These are phyloP conservation scores for Fusarium siculi DNA, from an alignment of 2,329 filamentous ascomycete species.

Conservation along the genomic window DNA sequence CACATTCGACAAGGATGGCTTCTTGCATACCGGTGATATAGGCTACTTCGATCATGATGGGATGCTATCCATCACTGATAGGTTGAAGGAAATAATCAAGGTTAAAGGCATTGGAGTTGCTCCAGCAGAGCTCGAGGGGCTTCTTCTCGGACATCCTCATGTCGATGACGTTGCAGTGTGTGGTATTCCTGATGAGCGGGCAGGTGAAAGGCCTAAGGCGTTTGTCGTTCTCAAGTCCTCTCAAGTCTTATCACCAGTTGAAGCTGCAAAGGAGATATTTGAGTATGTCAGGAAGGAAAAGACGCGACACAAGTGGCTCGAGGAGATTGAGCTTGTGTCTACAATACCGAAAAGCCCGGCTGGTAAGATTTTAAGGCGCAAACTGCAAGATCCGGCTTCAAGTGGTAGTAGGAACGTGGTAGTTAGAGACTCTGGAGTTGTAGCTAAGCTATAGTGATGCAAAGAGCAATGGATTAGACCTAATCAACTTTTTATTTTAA, in stretches of 20 bases:
- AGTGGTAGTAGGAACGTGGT: neutral
- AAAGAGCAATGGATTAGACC: rapidly evolving
- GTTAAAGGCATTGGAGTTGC: constrained; percentile 11
- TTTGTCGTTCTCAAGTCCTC: neutral
- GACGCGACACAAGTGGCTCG: constrained; percentile 2
- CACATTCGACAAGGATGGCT: neutral
- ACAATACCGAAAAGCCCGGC: neutral
- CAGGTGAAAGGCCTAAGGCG: neutral
- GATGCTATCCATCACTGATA: neutral
- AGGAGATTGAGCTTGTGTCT: constrained; percentile 8
- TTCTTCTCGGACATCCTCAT: neutral
- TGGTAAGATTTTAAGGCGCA: constrained; percentile 2
- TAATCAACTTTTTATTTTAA: no score
- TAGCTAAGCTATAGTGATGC: neutral
- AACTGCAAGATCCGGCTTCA: neutral
- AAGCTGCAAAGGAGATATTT: neutral
- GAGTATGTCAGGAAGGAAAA: neutral
- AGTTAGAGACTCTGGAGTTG: neutral
- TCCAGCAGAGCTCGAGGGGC: constrained; percentile 1
- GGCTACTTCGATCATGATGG: neutral
- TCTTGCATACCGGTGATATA: constrained; percentile 2
- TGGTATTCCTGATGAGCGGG: neutral
- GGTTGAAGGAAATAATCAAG: constrained; percentile 20
- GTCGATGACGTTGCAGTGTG: neutral
- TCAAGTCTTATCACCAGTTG: neutral